phyloP scores from a whole-genome alignment of 768 basidiomycete species.

The Cyathus striatus region DNA sequence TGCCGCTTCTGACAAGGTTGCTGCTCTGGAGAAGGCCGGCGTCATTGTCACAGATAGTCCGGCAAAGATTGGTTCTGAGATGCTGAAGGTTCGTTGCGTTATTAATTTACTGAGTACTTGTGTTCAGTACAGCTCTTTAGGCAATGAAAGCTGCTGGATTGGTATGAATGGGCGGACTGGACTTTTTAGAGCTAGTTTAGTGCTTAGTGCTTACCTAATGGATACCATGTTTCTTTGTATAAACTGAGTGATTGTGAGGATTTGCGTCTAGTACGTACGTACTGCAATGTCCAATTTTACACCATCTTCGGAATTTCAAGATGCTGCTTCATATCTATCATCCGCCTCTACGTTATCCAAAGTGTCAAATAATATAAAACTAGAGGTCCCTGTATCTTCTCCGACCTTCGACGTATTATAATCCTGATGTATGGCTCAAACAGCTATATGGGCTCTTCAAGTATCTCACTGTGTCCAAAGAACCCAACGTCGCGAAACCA shows the following conservation, averaged over 20 bases:
- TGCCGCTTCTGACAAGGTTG: constrained; percentile 92
- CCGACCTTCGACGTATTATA: constrained; percentile 22
- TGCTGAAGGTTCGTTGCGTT: constrained; percentile 69
- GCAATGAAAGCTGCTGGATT: constrained; percentile 78
- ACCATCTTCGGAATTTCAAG: constrained; percentile 38
- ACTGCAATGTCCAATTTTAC: constrained; percentile 13
- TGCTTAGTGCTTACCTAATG: background rate
- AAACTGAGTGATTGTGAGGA: too few species aligned
- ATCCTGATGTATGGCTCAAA: constrained; percentile 30
- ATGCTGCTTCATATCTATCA: constrained; percentile 64
- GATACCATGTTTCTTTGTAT: background rate
- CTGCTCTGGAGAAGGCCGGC: constrained; percentile 85
- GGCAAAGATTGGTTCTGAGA: constrained; percentile 86
- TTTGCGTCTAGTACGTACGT: background rate
- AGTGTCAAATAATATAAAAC: constrained; percentile 59
- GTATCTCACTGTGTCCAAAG: constrained; percentile 52
- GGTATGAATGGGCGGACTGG: constrained; percentile 22
- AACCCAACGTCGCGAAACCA: constrained; percentile 56
- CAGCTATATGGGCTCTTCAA: constrained; percentile 89
- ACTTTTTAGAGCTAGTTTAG: background rate
- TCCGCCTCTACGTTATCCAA: constrained; percentile 45
- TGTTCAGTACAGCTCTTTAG: constrained; percentile 27
- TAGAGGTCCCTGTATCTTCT: constrained; percentile 56
- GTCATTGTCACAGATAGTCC: constrained; percentile 93
- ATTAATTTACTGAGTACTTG: background rate